Evolutionary conservation across 164 flowering plant species (phyloP).

Genomic region (Hamamelis virginiana): DNA sequence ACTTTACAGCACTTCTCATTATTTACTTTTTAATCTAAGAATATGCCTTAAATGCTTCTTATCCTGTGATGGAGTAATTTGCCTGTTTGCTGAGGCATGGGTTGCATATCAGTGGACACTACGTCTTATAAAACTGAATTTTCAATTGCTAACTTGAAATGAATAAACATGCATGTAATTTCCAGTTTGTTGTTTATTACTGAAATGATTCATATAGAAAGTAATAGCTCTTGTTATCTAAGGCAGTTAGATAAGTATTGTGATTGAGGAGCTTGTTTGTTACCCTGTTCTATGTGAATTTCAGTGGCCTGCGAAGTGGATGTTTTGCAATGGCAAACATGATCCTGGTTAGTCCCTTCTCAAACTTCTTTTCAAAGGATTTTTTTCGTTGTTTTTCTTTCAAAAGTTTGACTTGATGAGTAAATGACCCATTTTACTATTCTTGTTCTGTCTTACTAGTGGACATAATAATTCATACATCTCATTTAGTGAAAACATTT

Average conservation of each 20-base stretch:
- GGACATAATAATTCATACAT: no score
- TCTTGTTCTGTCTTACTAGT: no score
- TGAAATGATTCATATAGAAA: background rate
- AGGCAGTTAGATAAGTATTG: background rate
- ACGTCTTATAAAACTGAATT: background rate
- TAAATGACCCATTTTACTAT: background rate
- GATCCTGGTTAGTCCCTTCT: constrained; percentile 24
- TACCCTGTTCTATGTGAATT: constrained; percentile 1
- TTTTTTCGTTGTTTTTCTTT: background rate
- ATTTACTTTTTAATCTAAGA: no score
- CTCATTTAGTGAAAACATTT: no score
- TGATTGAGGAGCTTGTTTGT: background rate
- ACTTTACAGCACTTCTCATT: no score
- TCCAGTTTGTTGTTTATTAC: background rate
- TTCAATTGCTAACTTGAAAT: background rate
- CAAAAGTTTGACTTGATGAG: background rate
- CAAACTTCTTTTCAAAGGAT: no score
- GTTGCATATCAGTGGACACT: background rate
- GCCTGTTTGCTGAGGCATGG: no score
- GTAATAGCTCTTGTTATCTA: background rate
- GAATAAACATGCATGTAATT: constrained; percentile 1
- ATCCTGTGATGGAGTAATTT: no score
- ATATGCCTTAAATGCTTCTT: no score
- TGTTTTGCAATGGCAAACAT: constrained; percentile 30
- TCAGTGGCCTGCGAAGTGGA: constrained; percentile 37